Conservation (phyloP, 1,284 basidiomycete species). For the Tausonia pullulans region DNA sequence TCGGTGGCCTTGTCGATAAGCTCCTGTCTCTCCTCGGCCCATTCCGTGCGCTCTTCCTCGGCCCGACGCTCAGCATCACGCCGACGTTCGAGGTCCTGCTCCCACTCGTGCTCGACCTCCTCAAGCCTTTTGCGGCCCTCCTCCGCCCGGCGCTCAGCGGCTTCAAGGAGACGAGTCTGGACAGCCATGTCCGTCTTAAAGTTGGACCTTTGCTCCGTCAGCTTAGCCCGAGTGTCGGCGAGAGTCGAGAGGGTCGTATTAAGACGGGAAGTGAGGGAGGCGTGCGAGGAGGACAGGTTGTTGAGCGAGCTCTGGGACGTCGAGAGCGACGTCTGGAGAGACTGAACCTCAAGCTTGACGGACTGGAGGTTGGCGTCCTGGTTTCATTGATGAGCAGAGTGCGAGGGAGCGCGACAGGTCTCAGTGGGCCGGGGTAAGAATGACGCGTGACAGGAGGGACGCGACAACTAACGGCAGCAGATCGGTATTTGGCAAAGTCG, state of each 20-base stretch:
- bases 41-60: conserved; percentile 34
- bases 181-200: conserved; percentile 32
- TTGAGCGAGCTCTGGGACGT: conserved; percentile 26
- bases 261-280: conserved; percentile 26
- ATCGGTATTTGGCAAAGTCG: conserved; percentile 19
- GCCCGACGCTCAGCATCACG: conserved; percentile 33
- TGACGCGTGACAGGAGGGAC: not conserved
- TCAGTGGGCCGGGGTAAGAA: not conserved
- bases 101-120: conserved; percentile 35
- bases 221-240: conserved; percentile 25
- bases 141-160: conserved; percentile 34
- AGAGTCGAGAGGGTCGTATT: conserved; percentile 26
- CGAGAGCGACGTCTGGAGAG: conserved; percentile 24
- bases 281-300: conserved; percentile 27
- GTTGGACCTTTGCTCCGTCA: conserved; percentile 30
- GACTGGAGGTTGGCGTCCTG: conserved; percentile 26
- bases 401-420: not conserved
- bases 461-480: not conserved
- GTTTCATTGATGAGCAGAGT: not conserved
- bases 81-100: conserved; percentile 31
- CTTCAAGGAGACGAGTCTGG: conserved; percentile 30
- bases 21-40: conserved; percentile 31
- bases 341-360: conserved; percentile 31
- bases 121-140: conserved; percentile 31
- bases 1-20: conserved; percentile 36